phyloP scores from a whole-genome alignment of 352 stramenopile species.

The Bremia lactucae region DNA sequence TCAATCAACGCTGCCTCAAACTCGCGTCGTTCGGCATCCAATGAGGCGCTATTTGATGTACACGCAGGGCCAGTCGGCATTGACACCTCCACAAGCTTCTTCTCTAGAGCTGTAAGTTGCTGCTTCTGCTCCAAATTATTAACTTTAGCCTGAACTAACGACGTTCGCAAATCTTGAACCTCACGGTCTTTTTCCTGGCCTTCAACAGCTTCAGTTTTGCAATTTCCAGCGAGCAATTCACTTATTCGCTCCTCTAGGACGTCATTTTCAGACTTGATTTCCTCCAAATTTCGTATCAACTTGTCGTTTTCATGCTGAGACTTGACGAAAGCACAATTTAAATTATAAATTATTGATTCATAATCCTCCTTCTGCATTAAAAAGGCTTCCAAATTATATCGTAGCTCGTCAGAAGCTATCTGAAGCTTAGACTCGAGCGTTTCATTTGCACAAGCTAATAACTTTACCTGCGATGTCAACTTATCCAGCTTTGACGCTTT shows the following conservation, averaged over 20 bases:
- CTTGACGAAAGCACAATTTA: slow-evolving; percentile 11
- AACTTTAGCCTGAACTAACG: slow-evolving; percentile 46
- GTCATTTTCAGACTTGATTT: slow-evolving; percentile 47
- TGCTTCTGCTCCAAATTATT: slow-evolving; percentile 45
- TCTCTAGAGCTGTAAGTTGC: slow-evolving; percentile 40
- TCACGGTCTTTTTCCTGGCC: slow-evolving; percentile 39
- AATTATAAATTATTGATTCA: slow-evolving; percentile 12
- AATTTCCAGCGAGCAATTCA: slow-evolving; percentile 26
- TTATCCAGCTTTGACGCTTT: slow-evolving; percentile 25
- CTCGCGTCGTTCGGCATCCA: slow-evolving; percentile 46
- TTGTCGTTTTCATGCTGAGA: slow-evolving; percentile 18
- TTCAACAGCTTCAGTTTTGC: slow-evolving; percentile 28
- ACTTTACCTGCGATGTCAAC: slow-evolving; percentile 19
- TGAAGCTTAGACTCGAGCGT: slow-evolving; percentile 20
- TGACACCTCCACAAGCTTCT: slow-evolving; percentile 43
- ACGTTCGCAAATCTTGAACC: slow-evolving; percentile 42
- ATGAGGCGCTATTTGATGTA: slow-evolving; percentile 16
- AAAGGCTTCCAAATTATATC: slow-evolving; percentile 17
- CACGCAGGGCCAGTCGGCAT: slow-evolving; percentile 18
- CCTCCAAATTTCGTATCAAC: slow-evolving; percentile 27
- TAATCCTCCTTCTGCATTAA: slow-evolving; percentile 33
- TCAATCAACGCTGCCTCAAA: slow-evolving; percentile 51
- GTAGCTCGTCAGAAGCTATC: slow-evolving; percentile 12
- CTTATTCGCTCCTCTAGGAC: slow-evolving; percentile 47
- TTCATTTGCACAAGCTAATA: slow-evolving; percentile 16